phyloP scores from a whole-genome alignment of 179 eudicot species.

The Patellifolia procumbens region DNA sequence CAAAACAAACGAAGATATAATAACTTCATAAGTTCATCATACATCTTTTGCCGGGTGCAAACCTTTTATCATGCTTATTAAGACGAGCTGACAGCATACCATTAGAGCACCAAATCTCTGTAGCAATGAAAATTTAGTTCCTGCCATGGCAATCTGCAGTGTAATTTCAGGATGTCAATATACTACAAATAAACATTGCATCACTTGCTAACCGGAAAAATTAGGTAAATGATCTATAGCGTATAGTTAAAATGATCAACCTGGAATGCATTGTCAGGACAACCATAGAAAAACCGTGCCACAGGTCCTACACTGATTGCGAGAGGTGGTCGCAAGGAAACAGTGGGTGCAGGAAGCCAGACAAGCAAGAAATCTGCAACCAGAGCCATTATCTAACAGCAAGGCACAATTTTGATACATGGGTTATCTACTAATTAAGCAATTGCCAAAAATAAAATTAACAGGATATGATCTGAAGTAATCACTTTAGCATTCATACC shows the following conservation, averaged over 20 bases:
- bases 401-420: constrained; percentile 14
- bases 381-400: constrained; percentile 80
- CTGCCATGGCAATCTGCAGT: constrained; percentile 65
- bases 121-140: constrained; percentile 57
- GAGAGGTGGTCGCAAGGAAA: constrained; percentile 71
- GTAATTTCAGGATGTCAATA: constrained; percentile 12
- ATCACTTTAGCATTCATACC: constrained; percentile 38
- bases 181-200: background rate
- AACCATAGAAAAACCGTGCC: constrained; percentile 62
- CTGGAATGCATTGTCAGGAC: constrained; percentile 97
- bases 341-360: constrained; percentile 94
- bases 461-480: background rate
- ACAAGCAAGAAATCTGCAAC: constrained; percentile 97
- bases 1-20: constrained; percentile 19
- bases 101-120: constrained; percentile 67
- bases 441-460: too few species aligned
- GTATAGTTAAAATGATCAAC: constrained; percentile 30
- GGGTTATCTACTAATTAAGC: too few species aligned
- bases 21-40: background rate
- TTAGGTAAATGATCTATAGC: background rate
- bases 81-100: constrained; percentile 32
- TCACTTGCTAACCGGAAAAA: background rate
- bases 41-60: background rate
- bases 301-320: constrained; percentile 57
- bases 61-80: background rate